A percentile compares a stretch with the other conserved stretches of the same genome.
phyloP scores from a whole-genome alignment of 768 basidiomycete species.

The Lentinus brumalis region DNA sequence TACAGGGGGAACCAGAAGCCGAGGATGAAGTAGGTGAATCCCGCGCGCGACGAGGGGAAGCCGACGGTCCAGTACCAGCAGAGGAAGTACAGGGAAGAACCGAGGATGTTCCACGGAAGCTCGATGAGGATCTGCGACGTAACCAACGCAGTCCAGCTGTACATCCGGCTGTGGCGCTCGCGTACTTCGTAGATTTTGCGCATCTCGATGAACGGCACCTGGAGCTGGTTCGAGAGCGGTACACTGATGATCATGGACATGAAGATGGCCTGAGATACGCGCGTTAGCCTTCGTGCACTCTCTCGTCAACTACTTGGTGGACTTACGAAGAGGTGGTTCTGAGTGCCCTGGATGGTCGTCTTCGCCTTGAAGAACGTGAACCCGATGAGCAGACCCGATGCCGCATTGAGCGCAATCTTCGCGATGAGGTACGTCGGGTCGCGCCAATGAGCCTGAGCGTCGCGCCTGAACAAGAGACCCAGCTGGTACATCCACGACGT shows the following conservation, averaged over 20 bases:
- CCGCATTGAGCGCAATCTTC: constrained; percentile 40
- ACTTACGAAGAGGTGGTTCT: constrained; percentile 46
- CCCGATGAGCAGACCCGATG: constrained; percentile 40
- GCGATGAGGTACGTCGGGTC: constrained; percentile 42
- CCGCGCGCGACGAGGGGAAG: constrained; percentile 38
- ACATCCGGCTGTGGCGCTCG: constrained; percentile 45
- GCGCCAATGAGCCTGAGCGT: constrained; percentile 40
- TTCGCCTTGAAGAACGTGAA: constrained; percentile 44
- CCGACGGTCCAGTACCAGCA: constrained; percentile 55
- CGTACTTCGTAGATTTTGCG: constrained; percentile 43
- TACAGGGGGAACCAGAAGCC: constrained; percentile 45
- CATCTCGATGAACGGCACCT: constrained; percentile 42
- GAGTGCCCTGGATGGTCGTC: constrained; percentile 41
- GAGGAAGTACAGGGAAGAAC: constrained; percentile 43
- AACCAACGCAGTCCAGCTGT: constrained; percentile 41
- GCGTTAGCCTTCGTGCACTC: background rate
- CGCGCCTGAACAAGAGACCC: constrained; percentile 33
- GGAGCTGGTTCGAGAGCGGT: constrained; percentile 43
- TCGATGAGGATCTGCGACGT: constrained; percentile 42
- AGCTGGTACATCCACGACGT: constrained; percentile 44
- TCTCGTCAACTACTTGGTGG: too few species aligned
- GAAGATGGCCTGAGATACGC: constrained; percentile 32
- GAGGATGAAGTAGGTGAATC: constrained; percentile 42
- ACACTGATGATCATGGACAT: constrained; percentile 37
- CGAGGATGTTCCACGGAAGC: constrained; percentile 45